A percentile compares a stretch with the other conserved stretches of the same genome.
These are phyloP conservation scores for Saccharomycopsis hybrid DNA, from an alignment of 1,139 yeast species.

Conservation along the genomic window DNA sequence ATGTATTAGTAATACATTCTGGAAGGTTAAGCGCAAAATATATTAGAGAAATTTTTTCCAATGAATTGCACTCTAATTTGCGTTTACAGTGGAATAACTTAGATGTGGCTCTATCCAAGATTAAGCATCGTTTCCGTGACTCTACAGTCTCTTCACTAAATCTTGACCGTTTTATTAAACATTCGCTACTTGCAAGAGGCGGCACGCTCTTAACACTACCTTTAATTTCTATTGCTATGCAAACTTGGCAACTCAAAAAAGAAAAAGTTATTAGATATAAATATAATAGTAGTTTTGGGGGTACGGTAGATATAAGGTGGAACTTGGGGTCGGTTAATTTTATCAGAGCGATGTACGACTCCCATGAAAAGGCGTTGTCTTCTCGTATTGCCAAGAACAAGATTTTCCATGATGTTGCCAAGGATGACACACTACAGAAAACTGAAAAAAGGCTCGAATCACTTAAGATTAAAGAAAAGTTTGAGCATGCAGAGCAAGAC, in stretches of 20 bases:
- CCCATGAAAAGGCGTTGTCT: conserved; percentile 57
- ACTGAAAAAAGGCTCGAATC: conserved; percentile 14
- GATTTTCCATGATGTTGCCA: conserved; percentile 25
- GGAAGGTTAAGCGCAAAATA: conserved; percentile 57
- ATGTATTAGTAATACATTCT: conserved; percentile 59
- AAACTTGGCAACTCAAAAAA: conserved; percentile 52
- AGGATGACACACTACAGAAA: conserved; percentile 25
- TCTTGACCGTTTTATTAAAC: conserved; percentile 48
- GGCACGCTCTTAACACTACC: conserved; percentile 81
- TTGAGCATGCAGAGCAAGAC: conserved; percentile 57
- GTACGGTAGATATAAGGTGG: conserved; percentile 89
- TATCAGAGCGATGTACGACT: conserved; percentile 84
- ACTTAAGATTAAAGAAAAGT: conserved; percentile 36
- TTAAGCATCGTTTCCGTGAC: conserved; percentile 39
- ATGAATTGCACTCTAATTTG: conserved; percentile 28
- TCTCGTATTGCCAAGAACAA: conserved; percentile 40
- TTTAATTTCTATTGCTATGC: conserved; percentile 66
- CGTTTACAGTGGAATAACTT: conserved; percentile 53
- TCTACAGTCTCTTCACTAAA: conserved; percentile 40
- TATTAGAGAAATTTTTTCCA: conserved; percentile 12
- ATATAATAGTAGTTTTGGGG: conserved; percentile 72
- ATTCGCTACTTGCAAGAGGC: conserved; percentile 61
- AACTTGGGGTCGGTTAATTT: conserved; percentile 88
- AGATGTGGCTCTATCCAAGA: conserved; percentile 56
- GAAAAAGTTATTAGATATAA: conserved; percentile 53